Conservation (phyloP, 1,284 basidiomycete genomes). For the Inonotus hispidus region DNA sequence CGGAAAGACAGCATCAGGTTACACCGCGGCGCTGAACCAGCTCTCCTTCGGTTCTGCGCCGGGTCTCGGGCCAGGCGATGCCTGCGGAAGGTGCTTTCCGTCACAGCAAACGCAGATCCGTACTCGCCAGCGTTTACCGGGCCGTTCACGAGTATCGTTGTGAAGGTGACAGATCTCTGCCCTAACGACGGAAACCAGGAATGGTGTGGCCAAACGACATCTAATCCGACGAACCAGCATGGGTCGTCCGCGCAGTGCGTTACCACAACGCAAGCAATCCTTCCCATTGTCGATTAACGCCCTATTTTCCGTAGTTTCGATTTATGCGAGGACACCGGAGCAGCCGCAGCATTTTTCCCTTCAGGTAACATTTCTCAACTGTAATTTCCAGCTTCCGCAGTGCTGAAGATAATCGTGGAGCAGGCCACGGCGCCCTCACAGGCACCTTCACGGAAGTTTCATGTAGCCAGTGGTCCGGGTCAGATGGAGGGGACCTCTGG, state of each 20-base stretch:
- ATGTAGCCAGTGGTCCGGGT: slow-evolving; percentile 19
- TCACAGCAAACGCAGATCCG: slow-evolving; percentile 48
- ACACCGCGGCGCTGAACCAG: slow-evolving; percentile 52
- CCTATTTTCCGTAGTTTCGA: slow-evolving; percentile 41
- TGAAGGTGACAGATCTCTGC: slow-evolving; percentile 52
- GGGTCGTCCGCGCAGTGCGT: slow-evolving; percentile 45
- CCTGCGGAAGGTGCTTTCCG: slow-evolving; percentile 53
- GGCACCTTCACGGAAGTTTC: slow-evolving; percentile 18
- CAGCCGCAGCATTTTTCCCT: slow-evolving; percentile 49
- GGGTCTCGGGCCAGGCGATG: slow-evolving; percentile 50
- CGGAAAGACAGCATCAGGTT: slow-evolving; percentile 44
- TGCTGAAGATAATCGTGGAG: background rate
- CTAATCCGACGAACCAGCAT: slow-evolving; percentile 38
- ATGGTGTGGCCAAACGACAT: slow-evolving; percentile 49
- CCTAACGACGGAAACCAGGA: slow-evolving; percentile 43
- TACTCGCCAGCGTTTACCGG: slow-evolving; percentile 46
- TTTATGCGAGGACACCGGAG: slow-evolving; percentile 54
- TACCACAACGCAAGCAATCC: background rate
- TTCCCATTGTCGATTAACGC: background rate
- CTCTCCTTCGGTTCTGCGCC: slow-evolving; percentile 47
- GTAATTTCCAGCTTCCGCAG: background rate
- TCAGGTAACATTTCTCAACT: slow-evolving; percentile 25
- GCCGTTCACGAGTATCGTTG: slow-evolving; percentile 49
- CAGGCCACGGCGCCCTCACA: slow-evolving; percentile 17
- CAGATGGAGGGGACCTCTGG: slow-evolving; percentile 16